These are phyloP conservation scores for Bigelowiella natans DNA, from an alignment of 78 protist species.

Conservation along the genomic window DNA sequence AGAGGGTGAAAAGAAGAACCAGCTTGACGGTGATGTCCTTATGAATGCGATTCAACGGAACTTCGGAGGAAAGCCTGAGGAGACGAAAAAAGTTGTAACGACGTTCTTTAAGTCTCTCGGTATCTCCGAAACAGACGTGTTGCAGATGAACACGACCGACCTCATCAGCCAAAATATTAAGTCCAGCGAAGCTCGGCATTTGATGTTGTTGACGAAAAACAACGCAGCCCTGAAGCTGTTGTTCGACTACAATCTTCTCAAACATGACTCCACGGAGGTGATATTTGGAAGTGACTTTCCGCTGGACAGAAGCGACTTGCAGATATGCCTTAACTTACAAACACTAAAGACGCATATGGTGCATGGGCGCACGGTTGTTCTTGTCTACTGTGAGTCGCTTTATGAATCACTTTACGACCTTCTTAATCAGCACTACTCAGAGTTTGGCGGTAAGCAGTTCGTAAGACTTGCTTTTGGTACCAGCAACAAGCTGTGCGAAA, in stretches of 20 bases:
- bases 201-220: not conserved
- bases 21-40: not conserved
- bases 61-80: not conserved
- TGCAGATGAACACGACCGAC: not conserved
- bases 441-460: not conserved
- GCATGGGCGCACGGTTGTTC: constrained; percentile 1
- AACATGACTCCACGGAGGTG: not conserved
- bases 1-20: too few relatives aligned
- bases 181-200: not conserved
- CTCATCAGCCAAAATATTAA: not conserved
- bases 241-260: not conserved
- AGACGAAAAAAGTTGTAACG: not conserved
- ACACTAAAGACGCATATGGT: not conserved
- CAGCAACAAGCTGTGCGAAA: not conserved
- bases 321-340: not conserved
- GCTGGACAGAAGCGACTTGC: constrained; percentile 1
- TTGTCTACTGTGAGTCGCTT: not conserved
- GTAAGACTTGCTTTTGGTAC: constrained; percentile 4
- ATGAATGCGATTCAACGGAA: not conserved
- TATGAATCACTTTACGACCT: constrained; percentile 28
- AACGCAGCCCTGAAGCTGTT: not conserved
- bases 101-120: not conserved
- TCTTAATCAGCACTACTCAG: constrained; percentile 23
- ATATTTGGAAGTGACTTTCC: constrained; percentile 11
- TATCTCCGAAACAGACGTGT: not conserved